Percentiles rank a stretch among this genome's conserved stretches.
phyloP scores from a whole-genome alignment of 2,329 filamentous ascomycete species.

The Sarocladium strictum region DNA sequence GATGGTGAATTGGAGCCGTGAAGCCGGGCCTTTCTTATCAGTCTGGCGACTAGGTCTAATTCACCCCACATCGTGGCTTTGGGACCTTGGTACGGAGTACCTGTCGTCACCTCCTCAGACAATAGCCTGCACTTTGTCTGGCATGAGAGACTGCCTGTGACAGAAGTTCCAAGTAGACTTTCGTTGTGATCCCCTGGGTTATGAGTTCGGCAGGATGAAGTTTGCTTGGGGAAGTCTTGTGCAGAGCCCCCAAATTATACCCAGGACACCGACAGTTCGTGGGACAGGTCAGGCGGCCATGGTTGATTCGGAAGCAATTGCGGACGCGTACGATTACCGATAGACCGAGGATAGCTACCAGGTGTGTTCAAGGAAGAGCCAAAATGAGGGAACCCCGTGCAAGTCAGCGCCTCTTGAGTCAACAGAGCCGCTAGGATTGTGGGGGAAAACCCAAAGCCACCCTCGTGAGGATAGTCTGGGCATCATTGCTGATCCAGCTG shows the following conservation, averaged over 20 bases:
- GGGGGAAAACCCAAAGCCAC: too few species aligned
- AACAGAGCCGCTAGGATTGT: too few species aligned
- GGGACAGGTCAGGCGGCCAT: too few species aligned
- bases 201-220: not conserved
- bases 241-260: not conserved
- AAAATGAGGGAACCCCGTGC: too few species aligned
- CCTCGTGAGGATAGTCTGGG: too few species aligned
- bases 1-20: not conserved
- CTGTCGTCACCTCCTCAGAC: not conserved
- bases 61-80: conserved; percentile 3
- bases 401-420: too few species aligned
- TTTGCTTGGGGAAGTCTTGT: not conserved
- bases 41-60: not conserved
- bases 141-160: not conserved
- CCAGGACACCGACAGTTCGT: not conserved
- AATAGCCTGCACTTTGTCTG: not conserved
- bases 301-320: not conserved
- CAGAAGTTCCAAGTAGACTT: not conserved
- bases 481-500: too few species aligned
- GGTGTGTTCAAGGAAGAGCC: not conserved
- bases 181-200: not conserved
- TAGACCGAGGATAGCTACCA: not conserved
- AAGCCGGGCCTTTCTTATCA: conserved; percentile 1
- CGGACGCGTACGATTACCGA: not conserved
- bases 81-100: not conserved